Percentiles rank a stretch among this genome's conserved stretches.
Conservation (phyloP, 768 basidiomycete species). For the Lyophyllum shimeji region DNA sequence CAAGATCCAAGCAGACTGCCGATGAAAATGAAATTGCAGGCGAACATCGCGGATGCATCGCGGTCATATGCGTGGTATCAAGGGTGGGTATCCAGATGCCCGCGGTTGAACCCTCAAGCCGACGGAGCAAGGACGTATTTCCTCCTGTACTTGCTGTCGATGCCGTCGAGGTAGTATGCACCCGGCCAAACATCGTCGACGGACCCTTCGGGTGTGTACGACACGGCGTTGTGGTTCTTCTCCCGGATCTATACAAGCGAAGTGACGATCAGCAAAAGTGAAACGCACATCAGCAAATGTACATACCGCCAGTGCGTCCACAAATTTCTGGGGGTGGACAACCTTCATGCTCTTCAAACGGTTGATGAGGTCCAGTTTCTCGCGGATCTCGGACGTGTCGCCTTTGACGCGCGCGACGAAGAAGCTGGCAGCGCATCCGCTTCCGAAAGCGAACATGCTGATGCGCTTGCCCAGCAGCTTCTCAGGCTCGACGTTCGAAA, state of each 20-base stretch:
- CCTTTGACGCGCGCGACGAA: slow-evolving; percentile 87
- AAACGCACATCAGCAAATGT: slow-evolving; percentile 1
- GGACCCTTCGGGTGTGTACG: slow-evolving; percentile 83
- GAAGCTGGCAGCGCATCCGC: slow-evolving; percentile 94
- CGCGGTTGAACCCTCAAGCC: slow-evolving; percentile 24
- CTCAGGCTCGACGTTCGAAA: slow-evolving; percentile 70
- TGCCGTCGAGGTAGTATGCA: slow-evolving; percentile 86
- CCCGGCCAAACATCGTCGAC: slow-evolving; percentile 94
- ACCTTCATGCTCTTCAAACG: slow-evolving; percentile 86
- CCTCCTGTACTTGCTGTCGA: slow-evolving; percentile 90
- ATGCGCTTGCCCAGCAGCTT: slow-evolving; percentile 81
- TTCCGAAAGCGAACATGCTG: slow-evolving; percentile 95
- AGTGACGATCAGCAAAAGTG: slow-evolving; percentile 4
- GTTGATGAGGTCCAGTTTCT: slow-evolving; percentile 78
- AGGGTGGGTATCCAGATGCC: slow-evolving; percentile 13
- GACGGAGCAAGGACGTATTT: slow-evolving; percentile 66
- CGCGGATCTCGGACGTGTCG: slow-evolving; percentile 76
- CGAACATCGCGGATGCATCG: neutral
- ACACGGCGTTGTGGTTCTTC: slow-evolving; percentile 89
- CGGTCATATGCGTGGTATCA: slow-evolving; percentile 4
- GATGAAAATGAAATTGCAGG: slow-evolving; percentile 5
- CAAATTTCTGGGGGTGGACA: slow-evolving; percentile 89
- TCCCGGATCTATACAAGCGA: slow-evolving; percentile 75
- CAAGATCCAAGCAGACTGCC: slow-evolving; percentile 2
- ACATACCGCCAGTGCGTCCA: slow-evolving; percentile 74